Percentiles rank a stretch among this genome's conserved stretches.
These are phyloP conservation scores for Microsporum ferrugineum DNA, from an alignment of 2,329 filamentous ascomycete species.

Conservation along the genomic window DNA sequence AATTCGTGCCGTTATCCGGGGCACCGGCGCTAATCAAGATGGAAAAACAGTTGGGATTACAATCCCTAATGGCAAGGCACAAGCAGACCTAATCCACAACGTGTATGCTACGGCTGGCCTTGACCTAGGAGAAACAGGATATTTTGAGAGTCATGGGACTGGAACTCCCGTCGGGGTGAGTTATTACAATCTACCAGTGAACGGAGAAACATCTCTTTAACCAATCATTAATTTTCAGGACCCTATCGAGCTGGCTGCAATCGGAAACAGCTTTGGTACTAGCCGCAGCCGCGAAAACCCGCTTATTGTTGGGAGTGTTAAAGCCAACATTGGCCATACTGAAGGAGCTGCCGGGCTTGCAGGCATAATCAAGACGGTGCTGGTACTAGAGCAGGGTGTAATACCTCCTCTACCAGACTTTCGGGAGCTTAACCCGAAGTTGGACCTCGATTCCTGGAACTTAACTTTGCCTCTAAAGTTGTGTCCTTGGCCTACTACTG, in stretches of 20 bases:
- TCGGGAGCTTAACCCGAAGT: conserved; percentile 9
- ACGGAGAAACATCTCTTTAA: conserved; percentile 25
- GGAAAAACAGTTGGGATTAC: conserved; percentile 19
- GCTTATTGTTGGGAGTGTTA: conserved; percentile 19
- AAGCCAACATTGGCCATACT: conserved; percentile 21
- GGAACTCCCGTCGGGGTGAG: conserved; percentile 25
- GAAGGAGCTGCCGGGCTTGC: conserved; percentile 20
- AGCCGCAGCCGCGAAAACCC: not conserved
- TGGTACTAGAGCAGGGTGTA: conserved; percentile 18
- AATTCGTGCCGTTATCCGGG: conserved; percentile 26
- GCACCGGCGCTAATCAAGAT: conserved; percentile 22
- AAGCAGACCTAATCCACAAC: conserved; percentile 22
- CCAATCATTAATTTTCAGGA: conserved; percentile 9
- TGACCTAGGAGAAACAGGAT: conserved; percentile 3
- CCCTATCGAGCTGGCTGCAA: conserved; percentile 16
- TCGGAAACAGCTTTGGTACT: conserved; percentile 11
- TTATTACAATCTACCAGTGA: conserved; percentile 23
- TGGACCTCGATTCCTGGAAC: conserved; percentile 13
- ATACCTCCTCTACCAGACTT: conserved; percentile 20
- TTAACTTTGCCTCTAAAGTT: conserved; percentile 15
- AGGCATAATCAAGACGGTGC: conserved; percentile 19
- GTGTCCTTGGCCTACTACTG: conserved; percentile 19
- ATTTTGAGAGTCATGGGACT: conserved; percentile 23
- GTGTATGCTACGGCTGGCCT: conserved; percentile 24
- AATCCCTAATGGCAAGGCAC: conserved; percentile 15